These are phyloP conservation scores for Colletotrichum caudatum DNA, from an alignment of 2,329 filamentous ascomycete genomes.

Conservation along the genomic window DNA sequence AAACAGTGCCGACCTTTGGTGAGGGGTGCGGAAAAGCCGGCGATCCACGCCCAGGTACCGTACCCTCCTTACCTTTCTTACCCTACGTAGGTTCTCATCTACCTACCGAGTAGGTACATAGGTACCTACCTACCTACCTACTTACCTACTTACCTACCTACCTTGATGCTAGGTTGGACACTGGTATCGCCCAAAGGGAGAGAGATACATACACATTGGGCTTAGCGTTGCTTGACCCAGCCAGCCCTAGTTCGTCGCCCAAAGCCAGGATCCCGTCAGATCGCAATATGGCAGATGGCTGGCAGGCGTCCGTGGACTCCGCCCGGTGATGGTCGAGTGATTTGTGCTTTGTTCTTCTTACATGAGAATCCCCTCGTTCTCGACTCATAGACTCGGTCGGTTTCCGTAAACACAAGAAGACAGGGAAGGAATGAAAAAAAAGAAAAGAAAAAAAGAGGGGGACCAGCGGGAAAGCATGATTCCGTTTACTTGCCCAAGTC, in stretches of 20 bases:
- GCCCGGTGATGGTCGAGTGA: not conserved
- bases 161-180: slow-evolving; percentile 22
- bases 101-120: not conserved
- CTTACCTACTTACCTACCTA: not conserved
- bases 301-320: slow-evolving; percentile 22
- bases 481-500: slow-evolving; percentile 12
- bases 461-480: not conserved
- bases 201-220: slow-evolving; percentile 5
- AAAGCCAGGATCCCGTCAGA: slow-evolving; percentile 18
- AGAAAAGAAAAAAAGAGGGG: not conserved
- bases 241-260: not conserved
- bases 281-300: slow-evolving; percentile 26
- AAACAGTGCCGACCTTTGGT: not conserved
- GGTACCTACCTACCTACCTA: not conserved
- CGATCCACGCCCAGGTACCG: not conserved
- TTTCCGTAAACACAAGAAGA: not conserved
- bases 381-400: not conserved
- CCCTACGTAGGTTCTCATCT: not conserved
- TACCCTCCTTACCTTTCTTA: not conserved
- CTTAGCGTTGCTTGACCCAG: slow-evolving; percentile 8
- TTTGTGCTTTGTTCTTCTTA: not conserved
- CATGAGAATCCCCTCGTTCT: not conserved
- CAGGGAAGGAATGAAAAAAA: no score
- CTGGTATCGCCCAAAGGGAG: slow-evolving; percentile 9
- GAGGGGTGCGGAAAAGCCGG: not conserved